A percentile compares a stretch with the other conserved stretches of the same genome.
These are phyloP conservation scores for Pseudohyphozyma bogoriensis DNA, from an alignment of 768 basidiomycete genomes.

Conservation along the genomic window DNA sequence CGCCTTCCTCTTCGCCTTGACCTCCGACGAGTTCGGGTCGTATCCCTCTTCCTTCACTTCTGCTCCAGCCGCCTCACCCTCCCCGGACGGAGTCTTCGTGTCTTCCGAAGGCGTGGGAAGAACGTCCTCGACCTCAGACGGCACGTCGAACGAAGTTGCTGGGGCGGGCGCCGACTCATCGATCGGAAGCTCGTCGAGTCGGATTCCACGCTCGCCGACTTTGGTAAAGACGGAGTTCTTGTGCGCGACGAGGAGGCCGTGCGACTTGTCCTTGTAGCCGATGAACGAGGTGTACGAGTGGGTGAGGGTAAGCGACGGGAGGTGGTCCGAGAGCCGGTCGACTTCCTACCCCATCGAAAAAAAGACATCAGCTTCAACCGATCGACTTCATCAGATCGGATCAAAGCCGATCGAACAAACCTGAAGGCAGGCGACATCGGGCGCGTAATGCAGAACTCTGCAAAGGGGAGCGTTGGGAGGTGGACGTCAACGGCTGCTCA, in stretches of 20 bases:
- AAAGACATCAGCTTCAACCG: no score
- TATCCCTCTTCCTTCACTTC: not conserved
- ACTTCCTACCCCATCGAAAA: no score
- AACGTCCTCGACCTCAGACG: no score
- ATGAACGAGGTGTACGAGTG: constrained; percentile 19
- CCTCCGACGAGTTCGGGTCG: not conserved
- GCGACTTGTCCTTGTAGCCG: constrained; percentile 24
- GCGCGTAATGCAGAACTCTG: constrained; percentile 20
- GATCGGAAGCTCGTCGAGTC: constrained; percentile 25
- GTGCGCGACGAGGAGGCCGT: constrained; percentile 26
- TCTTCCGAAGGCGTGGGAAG: not conserved
- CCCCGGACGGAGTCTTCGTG: not conserved
- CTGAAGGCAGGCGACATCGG: constrained; percentile 26
- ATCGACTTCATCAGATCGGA: no score
- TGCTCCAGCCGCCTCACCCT: no score
- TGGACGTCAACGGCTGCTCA: not conserved
- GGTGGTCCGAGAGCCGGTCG: constrained; percentile 23
- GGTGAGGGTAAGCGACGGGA: constrained; percentile 12
- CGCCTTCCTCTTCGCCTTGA: not conserved
- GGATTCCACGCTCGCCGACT: constrained; percentile 25
- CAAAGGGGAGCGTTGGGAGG: not conserved
- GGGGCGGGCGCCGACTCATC: constrained; percentile 2
- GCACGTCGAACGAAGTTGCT: no score
- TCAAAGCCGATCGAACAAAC: no score
- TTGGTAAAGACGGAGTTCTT: not conserved